These are phyloP conservation scores for Samsoniella hepiali DNA, from an alignment of 2,329 filamentous ascomycete genomes.

Conservation along the genomic window DNA sequence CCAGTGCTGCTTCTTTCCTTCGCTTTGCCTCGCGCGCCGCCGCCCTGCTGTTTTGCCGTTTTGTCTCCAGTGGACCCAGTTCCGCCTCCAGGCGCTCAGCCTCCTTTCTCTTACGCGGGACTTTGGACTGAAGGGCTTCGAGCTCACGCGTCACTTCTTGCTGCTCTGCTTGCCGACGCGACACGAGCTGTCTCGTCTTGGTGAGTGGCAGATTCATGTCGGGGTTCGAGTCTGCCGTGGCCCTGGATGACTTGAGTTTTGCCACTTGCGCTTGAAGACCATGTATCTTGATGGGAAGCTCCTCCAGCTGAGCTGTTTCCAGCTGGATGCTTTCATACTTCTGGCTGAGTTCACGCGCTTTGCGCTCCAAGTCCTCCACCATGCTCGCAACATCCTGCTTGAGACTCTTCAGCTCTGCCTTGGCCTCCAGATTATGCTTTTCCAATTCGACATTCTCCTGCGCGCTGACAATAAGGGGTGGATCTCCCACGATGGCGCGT, in stretches of 20 bases:
- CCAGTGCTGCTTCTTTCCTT: constrained; percentile 62
- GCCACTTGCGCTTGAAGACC: constrained; percentile 48
- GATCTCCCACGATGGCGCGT: constrained; percentile 84
- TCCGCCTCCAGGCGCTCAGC: constrained; percentile 65
- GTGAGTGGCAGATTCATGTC: constrained; percentile 54
- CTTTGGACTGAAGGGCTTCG: constrained; percentile 58
- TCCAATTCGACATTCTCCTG: constrained; percentile 80
- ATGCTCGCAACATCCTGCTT: constrained; percentile 76
- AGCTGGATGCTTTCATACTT: constrained; percentile 50
- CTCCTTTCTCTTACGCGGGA: constrained; percentile 64
- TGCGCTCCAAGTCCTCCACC: constrained; percentile 67
- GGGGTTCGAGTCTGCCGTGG: constrained; percentile 34
- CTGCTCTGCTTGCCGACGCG: constrained; percentile 48
- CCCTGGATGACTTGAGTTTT: constrained; percentile 42
- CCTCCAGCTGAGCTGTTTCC: constrained; percentile 47
- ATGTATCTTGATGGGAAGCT: constrained; percentile 49
- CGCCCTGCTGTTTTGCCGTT: constrained; percentile 60
- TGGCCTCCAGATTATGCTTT: constrained; percentile 62
- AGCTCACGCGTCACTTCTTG: constrained; percentile 61
- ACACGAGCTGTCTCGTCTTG: constrained; percentile 54
- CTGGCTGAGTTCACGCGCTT: constrained; percentile 55
- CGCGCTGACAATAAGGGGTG: constrained; percentile 77
- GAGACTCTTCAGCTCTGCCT: constrained; percentile 71
- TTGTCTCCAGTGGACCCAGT: constrained; percentile 64
- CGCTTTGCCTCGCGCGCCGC: constrained; percentile 69